Conservation (phyloP, 345 rosid species). For the Arabis hirsuta region DNA sequence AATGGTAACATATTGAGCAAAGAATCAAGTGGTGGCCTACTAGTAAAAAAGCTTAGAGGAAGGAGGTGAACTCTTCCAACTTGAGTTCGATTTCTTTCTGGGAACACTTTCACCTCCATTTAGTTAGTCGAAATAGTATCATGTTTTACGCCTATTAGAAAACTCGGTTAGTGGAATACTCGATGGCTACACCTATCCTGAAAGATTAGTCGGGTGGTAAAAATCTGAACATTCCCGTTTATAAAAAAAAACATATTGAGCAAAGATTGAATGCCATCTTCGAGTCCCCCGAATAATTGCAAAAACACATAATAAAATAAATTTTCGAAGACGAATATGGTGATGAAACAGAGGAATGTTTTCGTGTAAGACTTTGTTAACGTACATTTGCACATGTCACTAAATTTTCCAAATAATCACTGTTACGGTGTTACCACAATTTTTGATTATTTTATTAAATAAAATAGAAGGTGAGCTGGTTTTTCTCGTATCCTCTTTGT, state of each 20-base stretch:
- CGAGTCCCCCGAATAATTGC: neutral
- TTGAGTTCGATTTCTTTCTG: too few relatives aligned
- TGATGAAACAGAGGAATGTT: constrained; percentile 9
- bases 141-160: too few relatives aligned
- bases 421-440: constrained; percentile 1
- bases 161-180: too few relatives aligned
- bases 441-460: neutral
- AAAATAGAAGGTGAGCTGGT: constrained; percentile 34
- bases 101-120: too few relatives aligned
- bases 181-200: too few relatives aligned
- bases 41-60: too few relatives aligned
- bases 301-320: neutral
- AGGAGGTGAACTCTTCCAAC: too few relatives aligned
- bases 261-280: constrained; percentile 16
- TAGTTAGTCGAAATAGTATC: too few relatives aligned
- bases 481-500: constrained; percentile 37
- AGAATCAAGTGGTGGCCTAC: too few relatives aligned
- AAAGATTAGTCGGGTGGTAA: too few relatives aligned
- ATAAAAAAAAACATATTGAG: neutral
- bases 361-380: constrained; percentile 1
- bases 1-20: too few relatives aligned
- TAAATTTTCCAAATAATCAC: constrained; percentile 26
- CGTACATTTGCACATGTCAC: constrained; percentile 20
- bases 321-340: neutral
- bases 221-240: too few relatives aligned